A percentile compares a stretch with the other conserved stretches of the same genome.
Conservation (phyloP, 73 alveolate species). For the Stentor coeruleus region DNA sequence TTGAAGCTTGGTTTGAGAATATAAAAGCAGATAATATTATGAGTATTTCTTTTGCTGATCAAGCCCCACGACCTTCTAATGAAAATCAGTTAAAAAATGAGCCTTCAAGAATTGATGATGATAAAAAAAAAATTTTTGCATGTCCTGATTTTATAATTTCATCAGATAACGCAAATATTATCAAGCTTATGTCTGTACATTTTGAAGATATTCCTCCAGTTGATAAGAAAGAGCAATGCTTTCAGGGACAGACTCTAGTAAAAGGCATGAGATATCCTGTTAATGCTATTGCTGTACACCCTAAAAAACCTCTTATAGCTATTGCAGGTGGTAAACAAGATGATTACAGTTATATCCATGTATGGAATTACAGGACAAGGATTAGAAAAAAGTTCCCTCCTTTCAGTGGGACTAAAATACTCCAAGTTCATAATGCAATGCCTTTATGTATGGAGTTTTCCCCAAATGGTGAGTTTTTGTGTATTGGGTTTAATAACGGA, state of each 20-base stretch:
- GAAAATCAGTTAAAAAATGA: constrained; percentile 48
- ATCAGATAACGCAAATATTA: constrained; percentile 83
- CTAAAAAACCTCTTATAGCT: constrained; percentile 87
- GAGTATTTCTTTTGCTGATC: constrained; percentile 88
- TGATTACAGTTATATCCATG: constrained; percentile 52
- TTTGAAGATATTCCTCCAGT: constrained; percentile 67
- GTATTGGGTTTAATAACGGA: constrained; percentile 74
- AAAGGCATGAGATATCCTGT: constrained; percentile 86
- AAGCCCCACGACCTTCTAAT: constrained; percentile 45
- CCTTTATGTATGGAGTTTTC: constrained; percentile 88
- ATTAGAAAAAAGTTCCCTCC: constrained; percentile 49
- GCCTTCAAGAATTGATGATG: too few relatives aligned
- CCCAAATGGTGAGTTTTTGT: constrained; percentile 85
- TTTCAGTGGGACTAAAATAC: constrained; percentile 61
- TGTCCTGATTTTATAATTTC: constrained; percentile 90
- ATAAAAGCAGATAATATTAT: constrained; percentile 66
- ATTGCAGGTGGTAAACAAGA: constrained; percentile 71
- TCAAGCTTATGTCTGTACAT: constrained; percentile 62
- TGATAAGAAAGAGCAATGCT: constrained; percentile 62
- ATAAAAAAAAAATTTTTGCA: constrained; percentile 64
- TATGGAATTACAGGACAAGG: constrained; percentile 60
- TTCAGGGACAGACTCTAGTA: constrained; percentile 83
- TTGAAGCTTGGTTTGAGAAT: constrained; percentile 97
- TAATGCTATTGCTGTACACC: constrained; percentile 92
- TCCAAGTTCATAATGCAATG: constrained; percentile 52